A percentile compares a stretch with the other conserved stretches of the same genome.
Evolutionary conservation across 148 eudicot genomes (phyloP).

Genomic region (Rhododendron williamsianum): DNA sequence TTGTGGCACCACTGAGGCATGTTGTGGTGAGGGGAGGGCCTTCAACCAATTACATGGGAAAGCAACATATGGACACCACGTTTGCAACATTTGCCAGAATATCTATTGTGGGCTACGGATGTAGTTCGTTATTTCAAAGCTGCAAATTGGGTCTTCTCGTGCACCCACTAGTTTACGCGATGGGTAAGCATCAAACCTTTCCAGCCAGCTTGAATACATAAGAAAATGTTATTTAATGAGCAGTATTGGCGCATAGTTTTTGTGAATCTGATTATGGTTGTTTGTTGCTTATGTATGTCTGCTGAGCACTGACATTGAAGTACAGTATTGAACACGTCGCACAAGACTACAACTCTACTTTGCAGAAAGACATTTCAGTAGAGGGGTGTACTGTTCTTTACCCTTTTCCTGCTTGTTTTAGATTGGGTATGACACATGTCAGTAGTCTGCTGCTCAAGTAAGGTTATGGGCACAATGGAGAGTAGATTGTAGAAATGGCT

Average conservation of each 20-base stretch:
- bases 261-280: neutral
- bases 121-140: constrained; percentile 55
- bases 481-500: neutral
- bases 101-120: constrained; percentile 37
- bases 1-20: constrained; percentile 39
- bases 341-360: neutral
- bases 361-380: neutral
- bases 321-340: neutral
- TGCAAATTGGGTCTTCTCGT: constrained; percentile 36
- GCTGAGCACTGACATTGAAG: neutral
- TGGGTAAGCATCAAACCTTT: constrained; percentile 10
- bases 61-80: constrained; percentile 44
- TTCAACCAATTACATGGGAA: constrained; percentile 35
- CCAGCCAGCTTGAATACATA: neutral
- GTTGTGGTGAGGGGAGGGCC: constrained; percentile 40
- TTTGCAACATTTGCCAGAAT: constrained; percentile 30
- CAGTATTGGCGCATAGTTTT: neutral
- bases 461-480: neutral
- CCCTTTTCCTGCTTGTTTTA: neutral
- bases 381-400: neutral
- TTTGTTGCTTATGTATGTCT: neutral
- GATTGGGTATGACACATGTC: neutral
- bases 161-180: constrained; percentile 23
- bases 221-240: neutral
- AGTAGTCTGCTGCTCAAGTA: neutral